Conservation (phyloP, 345 rosid genomes). For the Conringia planisiliqua region DNA sequence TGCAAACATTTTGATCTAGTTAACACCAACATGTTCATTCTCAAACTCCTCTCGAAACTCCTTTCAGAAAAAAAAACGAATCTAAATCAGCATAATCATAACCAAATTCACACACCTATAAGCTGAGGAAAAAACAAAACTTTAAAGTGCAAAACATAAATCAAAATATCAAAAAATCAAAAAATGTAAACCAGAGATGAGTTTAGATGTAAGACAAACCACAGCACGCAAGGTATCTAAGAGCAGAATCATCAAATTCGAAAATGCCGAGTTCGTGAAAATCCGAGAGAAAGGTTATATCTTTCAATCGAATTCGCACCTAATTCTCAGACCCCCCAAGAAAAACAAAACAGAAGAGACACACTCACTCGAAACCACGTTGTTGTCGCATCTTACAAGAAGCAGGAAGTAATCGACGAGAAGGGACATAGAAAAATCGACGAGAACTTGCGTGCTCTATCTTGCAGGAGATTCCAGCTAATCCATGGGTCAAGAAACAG, state of each 20-base stretch:
- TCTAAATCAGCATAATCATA: not conserved
- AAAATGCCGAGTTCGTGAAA: not conserved
- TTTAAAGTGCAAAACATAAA: not conserved
- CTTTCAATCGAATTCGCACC: not conserved
- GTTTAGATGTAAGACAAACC: not conserved
- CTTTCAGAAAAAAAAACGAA: not conserved
- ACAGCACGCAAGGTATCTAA: constrained; percentile 1
- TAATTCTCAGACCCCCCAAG: not conserved
- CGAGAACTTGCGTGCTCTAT: constrained; percentile 23
- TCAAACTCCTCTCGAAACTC: not conserved
- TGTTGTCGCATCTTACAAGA: constrained; percentile 69
- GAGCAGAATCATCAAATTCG: not conserved
- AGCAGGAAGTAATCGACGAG: constrained; percentile 49
- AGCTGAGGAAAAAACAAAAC: not conserved
- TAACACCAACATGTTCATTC: too few species aligned
- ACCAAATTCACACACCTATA: not conserved
- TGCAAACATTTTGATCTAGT: not conserved
- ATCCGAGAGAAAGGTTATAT: not conserved
- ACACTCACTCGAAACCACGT: constrained; percentile 54
- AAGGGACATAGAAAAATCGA: constrained; percentile 39
- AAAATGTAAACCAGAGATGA: not conserved
- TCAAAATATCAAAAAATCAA: too few species aligned
- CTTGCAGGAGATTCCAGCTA: constrained; percentile 32
- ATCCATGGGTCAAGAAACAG: constrained; percentile 45
- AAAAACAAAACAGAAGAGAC: not conserved